Conservation (phyloP, 192 early-diverging fungal species). For the Coemansia sp. region DNA sequence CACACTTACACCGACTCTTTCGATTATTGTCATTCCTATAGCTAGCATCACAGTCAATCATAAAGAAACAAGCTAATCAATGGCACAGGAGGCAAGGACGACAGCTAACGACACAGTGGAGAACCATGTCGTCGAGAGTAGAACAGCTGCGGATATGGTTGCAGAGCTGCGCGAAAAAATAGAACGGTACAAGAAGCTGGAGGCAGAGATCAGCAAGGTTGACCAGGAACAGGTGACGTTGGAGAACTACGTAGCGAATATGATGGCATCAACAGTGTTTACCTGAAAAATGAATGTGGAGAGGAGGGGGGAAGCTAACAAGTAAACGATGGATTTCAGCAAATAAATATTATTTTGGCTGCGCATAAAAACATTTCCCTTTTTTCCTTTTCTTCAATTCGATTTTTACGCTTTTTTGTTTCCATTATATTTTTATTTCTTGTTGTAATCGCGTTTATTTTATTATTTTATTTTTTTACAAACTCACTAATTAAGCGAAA, state of each 20-base stretch:
- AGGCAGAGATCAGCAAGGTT: slow-evolving; percentile 26
- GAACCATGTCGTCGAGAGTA: not conserved
- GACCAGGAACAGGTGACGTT: slow-evolving; percentile 39
- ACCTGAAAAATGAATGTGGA: slow-evolving; percentile 27
- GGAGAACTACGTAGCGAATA: slow-evolving; percentile 51
- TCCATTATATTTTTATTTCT: slow-evolving; percentile 8
- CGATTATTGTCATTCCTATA: too few species aligned
- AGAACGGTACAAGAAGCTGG: slow-evolving; percentile 32
- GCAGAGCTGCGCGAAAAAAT: slow-evolving; percentile 26
- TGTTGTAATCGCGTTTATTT: not conserved
- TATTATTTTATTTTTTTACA: not conserved
- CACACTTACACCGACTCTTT: too few species aligned
- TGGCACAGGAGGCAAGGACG: not conserved
- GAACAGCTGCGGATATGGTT: slow-evolving; percentile 13
- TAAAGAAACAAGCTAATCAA: not conserved
- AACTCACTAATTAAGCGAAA: not conserved
- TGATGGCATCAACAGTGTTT: slow-evolving; percentile 53
- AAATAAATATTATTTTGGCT: not conserved
- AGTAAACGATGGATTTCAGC: not conserved
- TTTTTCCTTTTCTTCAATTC: not conserved
- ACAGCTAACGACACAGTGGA: not conserved
- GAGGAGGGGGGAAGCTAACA: too few species aligned
- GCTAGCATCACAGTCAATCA: too few species aligned
- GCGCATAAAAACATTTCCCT: slow-evolving; percentile 9
- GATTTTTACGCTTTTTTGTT: slow-evolving; percentile 5